A percentile compares a stretch with the other conserved stretches of the same genome.
phyloP scores from a whole-genome alignment of 305 asterid species.

The Fraxinus nigra region DNA sequence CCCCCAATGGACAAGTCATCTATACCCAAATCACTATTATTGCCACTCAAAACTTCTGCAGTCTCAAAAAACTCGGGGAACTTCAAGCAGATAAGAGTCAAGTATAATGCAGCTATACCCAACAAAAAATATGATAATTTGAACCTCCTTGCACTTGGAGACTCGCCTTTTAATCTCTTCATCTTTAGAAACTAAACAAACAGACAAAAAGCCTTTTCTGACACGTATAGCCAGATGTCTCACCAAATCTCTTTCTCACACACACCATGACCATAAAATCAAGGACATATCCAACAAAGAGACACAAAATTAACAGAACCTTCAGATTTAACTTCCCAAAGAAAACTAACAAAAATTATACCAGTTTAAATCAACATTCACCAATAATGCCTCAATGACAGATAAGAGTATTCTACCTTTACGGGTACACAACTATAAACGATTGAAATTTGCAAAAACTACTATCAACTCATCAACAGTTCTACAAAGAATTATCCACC shows the following conservation, averaged over 20 bases:
- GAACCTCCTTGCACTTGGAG: conserved; percentile 59
- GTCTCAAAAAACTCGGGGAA: conserved; percentile 69
- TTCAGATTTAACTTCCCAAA: conserved; percentile 17
- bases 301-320: conserved; percentile 7
- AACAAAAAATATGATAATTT: conserved; percentile 60
- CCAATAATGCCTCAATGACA: conserved; percentile 16
- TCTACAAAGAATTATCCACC: conserved; percentile 7
- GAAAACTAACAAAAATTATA: conserved; percentile 15
- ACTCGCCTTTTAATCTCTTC: conserved; percentile 75
- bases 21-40: conserved; percentile 32
- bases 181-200: conserved; percentile 37
- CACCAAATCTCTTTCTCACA: background rate
- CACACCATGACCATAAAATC: conserved; percentile 10
- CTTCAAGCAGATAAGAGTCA: conserved; percentile 68
- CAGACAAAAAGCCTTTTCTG: conserved; percentile 21
- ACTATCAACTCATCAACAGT: background rate
- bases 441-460: background rate
- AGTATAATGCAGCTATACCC: conserved; percentile 68
- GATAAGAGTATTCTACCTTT: conserved; percentile 11
- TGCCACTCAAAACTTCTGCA: conserved; percentile 49
- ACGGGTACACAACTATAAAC: conserved; percentile 20
- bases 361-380: conserved; percentile 17
- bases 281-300: background rate
- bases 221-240: conserved; percentile 21
- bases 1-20: conserved; percentile 39